These are phyloP conservation scores for Heterococcus sp. DNA, from an alignment of 108 stramenopile genomes.

Conservation along the genomic window DNA sequence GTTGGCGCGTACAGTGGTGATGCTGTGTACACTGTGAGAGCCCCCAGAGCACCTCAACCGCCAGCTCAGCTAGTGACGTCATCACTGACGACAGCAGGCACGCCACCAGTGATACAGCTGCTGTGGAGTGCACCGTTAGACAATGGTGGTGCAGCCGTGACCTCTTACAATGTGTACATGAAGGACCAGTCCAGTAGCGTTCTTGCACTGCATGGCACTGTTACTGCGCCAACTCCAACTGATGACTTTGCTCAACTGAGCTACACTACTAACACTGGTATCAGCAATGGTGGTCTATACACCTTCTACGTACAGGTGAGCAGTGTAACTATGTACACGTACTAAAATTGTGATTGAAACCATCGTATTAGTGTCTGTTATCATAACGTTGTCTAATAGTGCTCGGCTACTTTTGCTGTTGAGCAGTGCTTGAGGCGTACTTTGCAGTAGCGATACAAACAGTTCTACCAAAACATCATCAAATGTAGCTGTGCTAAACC, in stretches of 20 bases:
- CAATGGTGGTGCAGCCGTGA: conserved; percentile 75
- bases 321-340: too few species aligned
- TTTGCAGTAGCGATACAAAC: neutral
- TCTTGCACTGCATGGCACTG: neutral
- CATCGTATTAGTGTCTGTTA: too few species aligned
- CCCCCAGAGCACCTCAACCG: conserved; percentile 56
- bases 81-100: conserved; percentile 39
- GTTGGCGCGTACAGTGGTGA: conserved; percentile 63
- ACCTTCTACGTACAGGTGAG: conserved; percentile 65
- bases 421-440: neutral
- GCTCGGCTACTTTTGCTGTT: too few species aligned
- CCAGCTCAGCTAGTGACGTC: conserved; percentile 67
- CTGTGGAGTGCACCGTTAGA: conserved; percentile 74
- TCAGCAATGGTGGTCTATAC: conserved; percentile 67
- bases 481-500: neutral
- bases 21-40: conserved; percentile 66
- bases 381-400: too few species aligned
- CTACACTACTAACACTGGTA: neutral
- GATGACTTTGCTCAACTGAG: neutral
- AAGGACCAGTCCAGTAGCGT: conserved; percentile 45
- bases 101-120: too few species aligned
- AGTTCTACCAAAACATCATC: too few species aligned
- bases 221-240: neutral
- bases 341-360: too few species aligned
- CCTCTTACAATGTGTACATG: conserved; percentile 66